Base-by-base conservation (phyloP, 768 basidiomycete genomes). In the Termitomyces heimii region DNA sequence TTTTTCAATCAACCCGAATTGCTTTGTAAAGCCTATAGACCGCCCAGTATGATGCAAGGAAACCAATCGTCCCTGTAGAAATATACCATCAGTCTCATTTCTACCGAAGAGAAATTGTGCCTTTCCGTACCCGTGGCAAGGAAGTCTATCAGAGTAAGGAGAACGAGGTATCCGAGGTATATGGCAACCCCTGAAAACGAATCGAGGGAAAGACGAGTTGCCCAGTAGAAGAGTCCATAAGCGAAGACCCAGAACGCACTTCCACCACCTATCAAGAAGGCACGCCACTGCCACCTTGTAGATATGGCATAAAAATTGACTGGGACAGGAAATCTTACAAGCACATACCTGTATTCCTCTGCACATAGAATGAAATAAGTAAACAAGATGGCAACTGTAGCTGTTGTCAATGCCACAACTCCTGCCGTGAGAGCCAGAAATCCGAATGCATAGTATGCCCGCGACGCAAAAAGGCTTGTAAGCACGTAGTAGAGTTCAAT, bases 391-490 rank as follows among this genome's bases (percentile, higher is more conserved):
- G 92, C 84, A 40, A 94, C 89, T 0, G 95, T 96, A 4, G 94
- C 95, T 0, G 93, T 89, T 16, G 94, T 97, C 31, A 98, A 74
- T 49, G 80, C 80, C 28, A 94, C 90, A 29, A 98, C 84, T 14
- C 81, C 80, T 51, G 89, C 88, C 0, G 94, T 95, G 54, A 98
- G 74, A 28, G 93, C 89, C 44, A 98, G 73, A 75, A 98, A 98
- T 16, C 96, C 96, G 68, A 98, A 98, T 12, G 96, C 96, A 69
- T 97, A 98, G 73, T 94, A 96, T 45, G 89, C 90, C 34, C 92
- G 82, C 10, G 92, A 89, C 24, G 94, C 94, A 65, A 97, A 98
- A 28, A 98, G 77, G 65, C 87, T 90, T 13, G 93, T 92, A 57
- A 98, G 77, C 44, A 96, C 84, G 67, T 94, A 97, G 71, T 93